Conservation (phyloP, 768 basidiomycete species). For the Boletus tylopilopsis region DNA sequence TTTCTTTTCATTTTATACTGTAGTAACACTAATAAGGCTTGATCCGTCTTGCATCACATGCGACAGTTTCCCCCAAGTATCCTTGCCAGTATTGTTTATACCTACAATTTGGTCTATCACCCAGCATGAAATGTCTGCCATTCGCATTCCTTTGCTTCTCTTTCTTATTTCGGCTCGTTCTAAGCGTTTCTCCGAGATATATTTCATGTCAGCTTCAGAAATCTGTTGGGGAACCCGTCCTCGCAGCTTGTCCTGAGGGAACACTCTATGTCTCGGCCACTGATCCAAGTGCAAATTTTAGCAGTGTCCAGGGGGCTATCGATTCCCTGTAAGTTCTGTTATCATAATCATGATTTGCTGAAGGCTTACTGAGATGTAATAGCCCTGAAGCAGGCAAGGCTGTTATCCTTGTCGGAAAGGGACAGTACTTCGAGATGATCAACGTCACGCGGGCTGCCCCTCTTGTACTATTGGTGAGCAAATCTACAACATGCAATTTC, state of each 20-base stretch:
- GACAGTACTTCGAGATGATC: slow-evolving; percentile 57
- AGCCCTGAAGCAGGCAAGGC: slow-evolving; percentile 42
- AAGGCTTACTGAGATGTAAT: not conserved
- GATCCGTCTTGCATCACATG: no score
- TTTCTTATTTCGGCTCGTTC: not conserved
- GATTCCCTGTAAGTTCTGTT: slow-evolving; percentile 44
- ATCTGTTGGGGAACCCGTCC: slow-evolving; percentile 36
- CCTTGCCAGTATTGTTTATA: no score
- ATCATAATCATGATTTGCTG: not conserved
- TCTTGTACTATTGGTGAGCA: slow-evolving; percentile 50
- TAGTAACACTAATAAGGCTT: no score
- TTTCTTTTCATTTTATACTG: no score
- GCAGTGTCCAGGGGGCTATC: slow-evolving; percentile 52
- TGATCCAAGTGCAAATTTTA: slow-evolving; percentile 44
- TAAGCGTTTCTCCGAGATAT: slow-evolving; percentile 45
- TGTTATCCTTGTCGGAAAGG: slow-evolving; percentile 53
- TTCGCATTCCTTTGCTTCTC: slow-evolving; percentile 4
- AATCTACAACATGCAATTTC: not conserved
- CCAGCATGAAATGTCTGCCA: slow-evolving; percentile 7
- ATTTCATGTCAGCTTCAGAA: slow-evolving; percentile 52
- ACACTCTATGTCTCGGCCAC: slow-evolving; percentile 56
- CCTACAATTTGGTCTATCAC: no score
- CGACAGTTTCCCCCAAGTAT: no score
- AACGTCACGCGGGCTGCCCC: slow-evolving; percentile 54
- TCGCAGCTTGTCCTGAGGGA: slow-evolving; percentile 50